Conservation (phyloP, 257 asterid species). For the Solanum pimpinellifolium region DNA sequence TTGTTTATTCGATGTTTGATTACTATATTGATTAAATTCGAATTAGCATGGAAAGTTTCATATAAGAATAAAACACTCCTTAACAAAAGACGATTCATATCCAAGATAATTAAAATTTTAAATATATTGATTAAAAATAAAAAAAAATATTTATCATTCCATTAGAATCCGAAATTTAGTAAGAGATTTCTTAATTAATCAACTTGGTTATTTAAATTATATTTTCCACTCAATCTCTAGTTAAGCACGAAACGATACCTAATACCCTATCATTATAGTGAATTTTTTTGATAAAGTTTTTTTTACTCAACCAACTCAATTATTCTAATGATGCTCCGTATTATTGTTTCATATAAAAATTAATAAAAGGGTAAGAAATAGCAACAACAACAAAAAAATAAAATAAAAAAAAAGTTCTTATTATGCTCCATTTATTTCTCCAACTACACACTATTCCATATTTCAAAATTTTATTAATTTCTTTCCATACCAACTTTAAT, state of each 20-base stretch:
- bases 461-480: background rate
- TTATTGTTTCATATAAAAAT: background rate
- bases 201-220: no score
- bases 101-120: no score
- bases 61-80: no score
- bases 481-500: background rate
- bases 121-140: no score
- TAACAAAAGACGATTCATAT: no score
- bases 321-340: background rate
- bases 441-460: background rate
- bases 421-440: background rate
- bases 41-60: fast-evolving
- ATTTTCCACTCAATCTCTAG: no score
- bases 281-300: background rate
- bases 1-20: no score
- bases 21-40: no score
- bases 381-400: background rate
- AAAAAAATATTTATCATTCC: no score
- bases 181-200: background rate
- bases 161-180: no score
- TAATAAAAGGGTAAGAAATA: background rate
- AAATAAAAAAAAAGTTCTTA: background rate
- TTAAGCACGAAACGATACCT: background rate
- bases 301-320: background rate
- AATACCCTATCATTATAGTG: fast-evolving